A percentile compares a stretch with the other conserved stretches of the same genome.
These are phyloP conservation scores for Umbellularia californica DNA, from an alignment of 164 flowering plant species.

Conservation along the genomic window DNA sequence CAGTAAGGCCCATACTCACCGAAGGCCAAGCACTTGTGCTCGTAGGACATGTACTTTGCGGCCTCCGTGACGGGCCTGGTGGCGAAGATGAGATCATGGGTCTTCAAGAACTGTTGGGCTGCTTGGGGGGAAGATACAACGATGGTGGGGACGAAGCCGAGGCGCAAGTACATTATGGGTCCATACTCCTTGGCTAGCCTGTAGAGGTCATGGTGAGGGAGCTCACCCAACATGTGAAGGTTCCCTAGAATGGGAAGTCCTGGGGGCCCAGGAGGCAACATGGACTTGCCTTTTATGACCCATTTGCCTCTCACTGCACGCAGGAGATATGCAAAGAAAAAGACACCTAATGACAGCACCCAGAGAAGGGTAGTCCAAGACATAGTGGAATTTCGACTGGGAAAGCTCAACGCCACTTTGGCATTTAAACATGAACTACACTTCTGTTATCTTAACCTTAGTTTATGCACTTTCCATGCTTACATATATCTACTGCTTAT, in stretches of 20 bases:
- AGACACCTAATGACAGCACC: constrained; percentile 1
- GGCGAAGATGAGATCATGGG: constrained; percentile 20
- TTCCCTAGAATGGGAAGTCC: constrained; percentile 21
- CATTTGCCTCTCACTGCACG: constrained; percentile 1
- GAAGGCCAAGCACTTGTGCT: constrained; percentile 19
- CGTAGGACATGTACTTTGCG: constrained; percentile 24
- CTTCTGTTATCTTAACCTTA: background rate
- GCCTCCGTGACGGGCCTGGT: constrained; percentile 19
- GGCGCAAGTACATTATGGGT: constrained; percentile 21
- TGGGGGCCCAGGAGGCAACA: constrained; percentile 26
- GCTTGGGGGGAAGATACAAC: constrained; percentile 19
- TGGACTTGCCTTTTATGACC: constrained; percentile 2
- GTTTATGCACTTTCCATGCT: background rate
- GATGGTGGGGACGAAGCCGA: constrained; percentile 16
- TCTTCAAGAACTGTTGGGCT: constrained; percentile 20
- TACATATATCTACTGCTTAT: background rate
- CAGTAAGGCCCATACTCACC: constrained; percentile 31
- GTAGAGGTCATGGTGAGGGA: constrained; percentile 19
- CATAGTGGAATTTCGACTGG: constrained; percentile 2
- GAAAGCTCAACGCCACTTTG: background rate
- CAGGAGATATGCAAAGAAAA: background rate
- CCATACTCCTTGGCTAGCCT: constrained; percentile 13
- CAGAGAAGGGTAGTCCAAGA: constrained; percentile 8
- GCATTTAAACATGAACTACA: background rate
- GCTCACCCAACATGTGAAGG: constrained; percentile 17